Percentiles rank a stretch among this genome's conserved stretches.
Conservation (phyloP, 2,329 filamentous ascomycete genomes). For the Diaporthe capsici region DNA sequence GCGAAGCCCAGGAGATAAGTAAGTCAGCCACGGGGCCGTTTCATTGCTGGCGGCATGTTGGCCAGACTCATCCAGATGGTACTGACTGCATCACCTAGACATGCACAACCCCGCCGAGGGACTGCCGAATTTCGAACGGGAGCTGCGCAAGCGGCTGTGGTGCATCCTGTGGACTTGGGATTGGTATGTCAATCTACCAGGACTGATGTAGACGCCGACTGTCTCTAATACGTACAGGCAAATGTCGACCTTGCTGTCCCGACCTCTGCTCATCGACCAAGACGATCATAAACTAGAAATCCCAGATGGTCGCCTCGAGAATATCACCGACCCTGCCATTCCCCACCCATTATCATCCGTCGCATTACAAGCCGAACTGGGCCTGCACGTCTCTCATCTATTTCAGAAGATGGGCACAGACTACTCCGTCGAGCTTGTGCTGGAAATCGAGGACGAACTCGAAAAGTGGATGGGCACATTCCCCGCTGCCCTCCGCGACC, state of each 20-base stretch:
- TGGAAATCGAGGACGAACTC: slow-evolving; percentile 46
- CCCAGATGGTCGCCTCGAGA: slow-evolving; percentile 40
- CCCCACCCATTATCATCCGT: slow-evolving; percentile 38
- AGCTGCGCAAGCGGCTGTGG: slow-evolving; percentile 40
- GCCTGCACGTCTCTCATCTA: slow-evolving; percentile 35
- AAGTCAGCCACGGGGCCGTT: neutral
- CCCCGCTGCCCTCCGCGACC: slow-evolving; percentile 46
- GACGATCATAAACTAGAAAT: slow-evolving; percentile 37
- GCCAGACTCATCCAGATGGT: neutral
- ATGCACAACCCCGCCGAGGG: slow-evolving; percentile 39
- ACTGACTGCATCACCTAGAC: neutral
- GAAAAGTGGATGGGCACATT: slow-evolving; percentile 42
- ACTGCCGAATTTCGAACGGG: slow-evolving; percentile 38
- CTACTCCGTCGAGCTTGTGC: slow-evolving; percentile 32
- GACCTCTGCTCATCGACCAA: slow-evolving; percentile 41
- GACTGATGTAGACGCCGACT: no score
- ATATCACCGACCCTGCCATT: slow-evolving; percentile 25
- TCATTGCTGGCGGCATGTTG: neutral
- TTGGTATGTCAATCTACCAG: slow-evolving; percentile 27
- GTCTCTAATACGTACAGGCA: slow-evolving; percentile 33
- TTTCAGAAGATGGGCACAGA: slow-evolving; percentile 37
- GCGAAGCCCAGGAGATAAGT: slow-evolving; percentile 64
- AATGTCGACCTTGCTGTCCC: slow-evolving; percentile 41
- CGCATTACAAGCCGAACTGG: slow-evolving; percentile 39
- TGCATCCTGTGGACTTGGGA: slow-evolving; percentile 42